Base-by-base conservation (phyloP, 1,284 basidiomycete species). In the Ustilago xerochloae region DNA sequence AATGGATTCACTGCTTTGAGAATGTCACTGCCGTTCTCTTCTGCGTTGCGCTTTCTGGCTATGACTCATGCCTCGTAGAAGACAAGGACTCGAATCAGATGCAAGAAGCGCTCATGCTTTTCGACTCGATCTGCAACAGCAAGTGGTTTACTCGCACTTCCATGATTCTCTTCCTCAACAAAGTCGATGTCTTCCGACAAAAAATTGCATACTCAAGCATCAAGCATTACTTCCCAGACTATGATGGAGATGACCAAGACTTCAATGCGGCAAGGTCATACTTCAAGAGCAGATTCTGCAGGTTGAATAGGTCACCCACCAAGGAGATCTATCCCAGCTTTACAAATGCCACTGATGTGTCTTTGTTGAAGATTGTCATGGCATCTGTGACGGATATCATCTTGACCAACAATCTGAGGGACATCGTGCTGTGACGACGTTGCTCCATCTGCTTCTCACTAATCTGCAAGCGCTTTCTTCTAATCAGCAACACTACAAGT, bases 71-170 rank as follows among this genome's bases (percentile, higher is more conserved):
- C 85, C 86, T 98, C 47, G 91, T 96, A 54, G 95, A 98, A 85
- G 95, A 97, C 84, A 91, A 90, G 85, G 91, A 93, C 82, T 92
- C 92, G 77, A 94, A 93, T 85, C 93, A 92, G 90, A 96, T 97
- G 93, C 91, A 94, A 86, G 94, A 96, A 80, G 92, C 94, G 0
- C 90, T 97, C 88, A 93, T 93, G 50, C 93, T 97, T 48, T 97
- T 93, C 90, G 93, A 95, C 81, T 94, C 93, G 43, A 96, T 97
- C 86, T 95, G 93, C 87, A 97, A 98, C 85, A 94, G 92, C 39
- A 89, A 93, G 78, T 93, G 94, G 93, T 97, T 97, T 86, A 90
- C 91, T 83, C 89, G 91, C 73, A 94, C 94, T 0, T 93, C 93
- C 4, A 93, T 96, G 77, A 95, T 97, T 77, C 87, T 97, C 43